Evolutionary conservation across 495 filamentous ascomycete genomes (phyloP), one percentile per base, ranked within the genome.

Genomic region (Tuber magnatum): DNA sequence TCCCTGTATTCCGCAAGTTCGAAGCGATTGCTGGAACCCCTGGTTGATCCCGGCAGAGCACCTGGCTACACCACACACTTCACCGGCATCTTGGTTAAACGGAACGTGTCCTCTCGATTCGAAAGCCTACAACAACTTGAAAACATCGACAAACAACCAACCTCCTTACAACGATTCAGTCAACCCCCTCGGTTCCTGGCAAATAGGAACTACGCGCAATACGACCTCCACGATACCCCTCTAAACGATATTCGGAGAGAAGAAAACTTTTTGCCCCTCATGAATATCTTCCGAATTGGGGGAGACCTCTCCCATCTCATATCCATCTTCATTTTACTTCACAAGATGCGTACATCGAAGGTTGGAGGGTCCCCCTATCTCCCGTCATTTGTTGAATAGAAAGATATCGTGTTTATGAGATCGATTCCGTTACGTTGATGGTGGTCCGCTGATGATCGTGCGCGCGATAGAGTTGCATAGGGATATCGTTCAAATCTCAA

Each of bases 401-500:
- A 12, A 3, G 56, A 65, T 35, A 18, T 65, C 56, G 32, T 65
- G 56, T 65, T 65, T 10, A 16, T 35, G 28, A 35, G 56, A 65
- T 65, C 56, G 28, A 35, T 35, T 65, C 56, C 56, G 14, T 65
- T 35, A 65, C 56, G 35, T 35, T 65, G 14, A 35, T 65, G 28
- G 56, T 65, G 56, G 56, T 20, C 56, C 56, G 56, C 28, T 65
- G 5, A 65, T 28, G 56, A 65, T 65, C 18, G 56, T 65, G 40
- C 61, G 51, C 65, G 68, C 74, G 56, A 28, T 86, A 99, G 95
- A 97, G 93, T 86, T 97, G 94, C 81, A 91, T 94, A 20, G 95
- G 95, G 76, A 92, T 99, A 85, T 98, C 95, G 8, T 97, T 98
- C 88, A 98, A 98, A 84, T 97, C 95, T 72, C 95, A 99, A 87